These are phyloP conservation scores for Cutaneotrichosporon cavernicola DNA, from an alignment of 1,284 basidiomycete genomes.

Conservation along the genomic window DNA sequence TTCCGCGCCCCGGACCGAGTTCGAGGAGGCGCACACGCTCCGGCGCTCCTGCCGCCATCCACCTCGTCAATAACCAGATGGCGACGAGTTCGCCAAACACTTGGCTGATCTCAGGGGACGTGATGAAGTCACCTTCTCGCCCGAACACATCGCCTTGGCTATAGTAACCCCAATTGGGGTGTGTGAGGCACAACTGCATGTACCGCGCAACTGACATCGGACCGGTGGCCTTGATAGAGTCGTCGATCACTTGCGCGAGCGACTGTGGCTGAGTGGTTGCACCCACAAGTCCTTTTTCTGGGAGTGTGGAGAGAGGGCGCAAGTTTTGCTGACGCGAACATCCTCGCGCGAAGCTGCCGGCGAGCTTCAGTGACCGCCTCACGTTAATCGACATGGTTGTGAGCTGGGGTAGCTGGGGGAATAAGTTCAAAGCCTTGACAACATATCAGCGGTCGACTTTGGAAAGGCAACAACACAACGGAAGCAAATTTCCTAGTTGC, in stretches of 20 bases:
- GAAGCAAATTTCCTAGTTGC: conserved; percentile 1
- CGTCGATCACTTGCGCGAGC: conserved; percentile 21
- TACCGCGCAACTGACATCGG: conserved; percentile 81
- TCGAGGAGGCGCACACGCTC: conserved; percentile 73
- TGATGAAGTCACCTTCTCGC: conserved; percentile 86
- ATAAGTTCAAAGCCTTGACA: background rate
- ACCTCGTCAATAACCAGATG: conserved; percentile 81
- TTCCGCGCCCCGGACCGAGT: conserved; percentile 91
- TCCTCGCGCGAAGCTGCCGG: background rate
- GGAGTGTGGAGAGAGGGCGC: conserved; percentile 55
- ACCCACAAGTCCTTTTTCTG: background rate
- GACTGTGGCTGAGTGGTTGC: background rate
- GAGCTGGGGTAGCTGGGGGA: background rate
- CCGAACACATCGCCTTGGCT: conserved; percentile 79
- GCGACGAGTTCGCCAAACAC: conserved; percentile 93
- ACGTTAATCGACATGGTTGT: background rate
- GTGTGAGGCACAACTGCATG: conserved; percentile 82
- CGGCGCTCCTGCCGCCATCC: conserved; percentile 62
- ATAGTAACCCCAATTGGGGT: conserved; percentile 88
- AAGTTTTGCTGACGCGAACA: background rate
- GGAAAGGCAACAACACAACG: background rate
- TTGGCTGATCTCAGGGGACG: conserved; percentile 94
- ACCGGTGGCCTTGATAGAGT: conserved; percentile 66
- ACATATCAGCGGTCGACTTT: background rate
- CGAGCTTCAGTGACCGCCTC: background rate